Percentiles rank a stretch among this genome's conserved stretches.
These are phyloP conservation scores for Rhizopogon rudus DNA, from an alignment of 768 basidiomycete species.

Conservation along the genomic window DNA sequence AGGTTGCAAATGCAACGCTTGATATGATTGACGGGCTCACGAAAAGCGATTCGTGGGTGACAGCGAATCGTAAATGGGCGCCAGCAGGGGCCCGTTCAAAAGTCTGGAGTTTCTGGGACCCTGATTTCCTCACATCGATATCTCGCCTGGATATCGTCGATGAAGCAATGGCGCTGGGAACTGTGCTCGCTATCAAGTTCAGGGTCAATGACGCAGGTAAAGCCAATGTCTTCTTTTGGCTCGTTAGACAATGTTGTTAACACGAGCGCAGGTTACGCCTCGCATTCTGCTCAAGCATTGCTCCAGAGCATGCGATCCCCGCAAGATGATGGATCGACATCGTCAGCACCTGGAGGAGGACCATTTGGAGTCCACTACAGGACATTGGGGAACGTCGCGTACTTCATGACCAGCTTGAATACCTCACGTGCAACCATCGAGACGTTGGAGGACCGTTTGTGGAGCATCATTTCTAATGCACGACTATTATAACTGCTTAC, in stretches of 20 bases:
- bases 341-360: conserved; percentile 46
- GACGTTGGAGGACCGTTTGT: conserved; percentile 59
- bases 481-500: not conserved
- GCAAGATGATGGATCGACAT: conserved; percentile 19
- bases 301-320: conserved; percentile 47
- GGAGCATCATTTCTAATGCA: conserved; percentile 26
- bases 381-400: conserved; percentile 88
- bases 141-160: conserved; percentile 53
- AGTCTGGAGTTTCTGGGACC: conserved; percentile 90
- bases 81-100: conserved; percentile 13
- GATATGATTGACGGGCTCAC: conserved; percentile 51
- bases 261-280: conserved; percentile 42
- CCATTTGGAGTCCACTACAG: conserved; percentile 76
- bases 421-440: conserved; percentile 51
- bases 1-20: conserved; percentile 81
- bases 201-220: conserved; percentile 52
- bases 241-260: not conserved
- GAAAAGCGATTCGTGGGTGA: conserved; percentile 50
- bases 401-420: conserved; percentile 88
- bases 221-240: conserved; percentile 8
- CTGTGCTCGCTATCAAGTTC: conserved; percentile 76
- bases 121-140: conserved; percentile 57
- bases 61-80: conserved; percentile 58
- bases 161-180: conserved; percentile 84
- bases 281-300: conserved; percentile 58